Percentiles rank a stretch among this genome's conserved stretches.
These are phyloP conservation scores for Porcisia deanei DNA, from an alignment of 208 protist species.

Conservation along the genomic window DNA sequence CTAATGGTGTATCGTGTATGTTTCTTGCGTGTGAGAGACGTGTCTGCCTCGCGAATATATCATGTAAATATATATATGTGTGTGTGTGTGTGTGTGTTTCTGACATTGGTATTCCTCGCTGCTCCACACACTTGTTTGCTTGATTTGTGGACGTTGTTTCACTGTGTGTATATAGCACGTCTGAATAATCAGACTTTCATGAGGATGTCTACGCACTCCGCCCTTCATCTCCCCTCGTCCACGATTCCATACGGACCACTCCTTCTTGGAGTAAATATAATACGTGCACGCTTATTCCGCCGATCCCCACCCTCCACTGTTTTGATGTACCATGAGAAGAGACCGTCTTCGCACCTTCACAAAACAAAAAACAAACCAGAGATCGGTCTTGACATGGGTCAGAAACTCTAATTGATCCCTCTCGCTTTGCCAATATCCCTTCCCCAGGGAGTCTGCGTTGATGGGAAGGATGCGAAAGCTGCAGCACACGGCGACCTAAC, in stretches of 20 bases:
- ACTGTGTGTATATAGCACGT: background rate
- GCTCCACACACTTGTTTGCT: background rate
- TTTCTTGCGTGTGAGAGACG: background rate
- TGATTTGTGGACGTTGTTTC: background rate
- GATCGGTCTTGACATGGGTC: background rate
- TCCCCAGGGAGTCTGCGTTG: background rate
- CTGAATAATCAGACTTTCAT: background rate
- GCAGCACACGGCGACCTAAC: background rate
- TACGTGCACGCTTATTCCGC: background rate
- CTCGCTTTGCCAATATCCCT: background rate
- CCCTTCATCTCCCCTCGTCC: conserved; percentile 3
- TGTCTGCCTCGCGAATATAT: background rate
- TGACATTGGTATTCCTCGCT: background rate
- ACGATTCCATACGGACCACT: background rate
- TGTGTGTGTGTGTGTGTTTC: background rate
- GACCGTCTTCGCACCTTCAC: background rate
- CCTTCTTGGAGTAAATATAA: background rate
- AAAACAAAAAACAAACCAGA: background rate
- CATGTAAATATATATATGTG: background rate
- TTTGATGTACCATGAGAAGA: background rate
- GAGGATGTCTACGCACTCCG: background rate
- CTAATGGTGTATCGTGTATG: background rate
- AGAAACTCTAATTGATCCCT: background rate
- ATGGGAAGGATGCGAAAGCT: background rate
- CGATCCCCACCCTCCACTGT: background rate